phyloP scores from a whole-genome alignment of 176 grass and related monocot species.

The Zizania latifolia region DNA sequence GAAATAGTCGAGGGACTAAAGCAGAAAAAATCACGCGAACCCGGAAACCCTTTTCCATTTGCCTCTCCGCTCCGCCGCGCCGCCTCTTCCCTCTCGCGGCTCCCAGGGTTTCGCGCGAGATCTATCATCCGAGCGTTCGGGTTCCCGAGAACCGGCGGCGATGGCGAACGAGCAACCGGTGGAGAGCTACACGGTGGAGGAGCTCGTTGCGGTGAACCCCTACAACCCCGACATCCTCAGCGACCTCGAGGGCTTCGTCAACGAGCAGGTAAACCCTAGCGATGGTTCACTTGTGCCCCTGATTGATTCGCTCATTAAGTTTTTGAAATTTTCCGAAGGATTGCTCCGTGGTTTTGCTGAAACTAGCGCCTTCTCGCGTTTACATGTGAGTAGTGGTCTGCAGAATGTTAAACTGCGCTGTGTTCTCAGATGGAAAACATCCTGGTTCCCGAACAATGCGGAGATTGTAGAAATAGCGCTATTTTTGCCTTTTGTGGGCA shows the following conservation, averaged over 20 bases:
- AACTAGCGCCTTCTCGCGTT: too few relatives aligned
- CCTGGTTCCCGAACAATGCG: background rate
- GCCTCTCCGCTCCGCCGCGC: slow-evolving; percentile 15
- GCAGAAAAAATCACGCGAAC: background rate
- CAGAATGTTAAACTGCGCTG: background rate
- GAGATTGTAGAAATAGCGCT: background rate
- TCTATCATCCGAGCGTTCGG: slow-evolving; percentile 20
- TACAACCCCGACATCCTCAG: slow-evolving; percentile 97
- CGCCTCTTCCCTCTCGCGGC: background rate
- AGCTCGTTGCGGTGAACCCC: slow-evolving; percentile 82
- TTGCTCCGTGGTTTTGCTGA: too few relatives aligned
- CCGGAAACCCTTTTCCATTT: slow-evolving; percentile 28
- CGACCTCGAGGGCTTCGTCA: slow-evolving; percentile 93
- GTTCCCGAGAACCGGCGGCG: background rate
- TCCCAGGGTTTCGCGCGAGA: slow-evolving; percentile 26
- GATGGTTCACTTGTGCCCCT: background rate
- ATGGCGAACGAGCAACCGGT: slow-evolving; percentile 68
- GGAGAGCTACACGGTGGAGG: slow-evolving; percentile 75
- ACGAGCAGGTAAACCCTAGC: slow-evolving; percentile 69
- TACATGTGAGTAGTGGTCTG: too few relatives aligned
- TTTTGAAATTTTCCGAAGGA: background rate
- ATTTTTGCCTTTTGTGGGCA: background rate
- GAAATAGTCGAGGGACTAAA: slow-evolving; percentile 14
- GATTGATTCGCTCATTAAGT: background rate
- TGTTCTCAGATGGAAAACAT: background rate